Percentiles rank a stretch among this genome's conserved stretches.
These are phyloP conservation scores for Colletotrichum camelliae DNA, from an alignment of 2,329 filamentous ascomycete genomes.

Conservation along the genomic window DNA sequence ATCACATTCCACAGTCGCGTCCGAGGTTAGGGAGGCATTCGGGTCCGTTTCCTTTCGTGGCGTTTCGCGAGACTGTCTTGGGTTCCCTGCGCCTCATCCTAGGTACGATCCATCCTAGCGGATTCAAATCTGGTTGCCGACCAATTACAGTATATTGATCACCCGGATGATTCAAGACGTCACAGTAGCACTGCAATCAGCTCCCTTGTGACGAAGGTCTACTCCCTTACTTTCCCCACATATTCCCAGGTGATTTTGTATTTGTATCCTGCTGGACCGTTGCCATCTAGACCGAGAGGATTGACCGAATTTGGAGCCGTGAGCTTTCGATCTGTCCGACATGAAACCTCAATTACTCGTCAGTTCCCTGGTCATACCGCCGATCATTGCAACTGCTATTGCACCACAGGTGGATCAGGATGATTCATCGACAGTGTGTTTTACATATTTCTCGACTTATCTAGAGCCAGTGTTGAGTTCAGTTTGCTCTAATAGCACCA, in stretches of 20 bases:
- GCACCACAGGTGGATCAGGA: neutral
- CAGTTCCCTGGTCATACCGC: neutral
- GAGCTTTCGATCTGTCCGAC: neutral
- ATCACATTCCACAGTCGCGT: neutral
- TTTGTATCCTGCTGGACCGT: neutral
- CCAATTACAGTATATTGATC: neutral
- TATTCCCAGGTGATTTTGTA: neutral
- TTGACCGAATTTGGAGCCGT: rapidly evolving
- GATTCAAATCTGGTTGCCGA: rapidly evolving
- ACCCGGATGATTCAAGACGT: neutral
- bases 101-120: neutral
- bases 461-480: neutral
- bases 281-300: neutral
- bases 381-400: neutral
- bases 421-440: neutral
- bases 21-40: neutral
- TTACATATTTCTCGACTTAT: neutral
- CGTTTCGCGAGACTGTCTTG: neutral
- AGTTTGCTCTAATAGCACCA: neutral
- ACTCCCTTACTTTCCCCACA: neutral
- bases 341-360: neutral
- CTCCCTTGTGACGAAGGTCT: neutral
- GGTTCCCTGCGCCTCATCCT: neutral
- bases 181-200: neutral
- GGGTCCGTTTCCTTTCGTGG: neutral